Evolutionary conservation across 352 stramenopile species (phyloP).

Genomic region (Globisporangium abappressorium): DNA sequence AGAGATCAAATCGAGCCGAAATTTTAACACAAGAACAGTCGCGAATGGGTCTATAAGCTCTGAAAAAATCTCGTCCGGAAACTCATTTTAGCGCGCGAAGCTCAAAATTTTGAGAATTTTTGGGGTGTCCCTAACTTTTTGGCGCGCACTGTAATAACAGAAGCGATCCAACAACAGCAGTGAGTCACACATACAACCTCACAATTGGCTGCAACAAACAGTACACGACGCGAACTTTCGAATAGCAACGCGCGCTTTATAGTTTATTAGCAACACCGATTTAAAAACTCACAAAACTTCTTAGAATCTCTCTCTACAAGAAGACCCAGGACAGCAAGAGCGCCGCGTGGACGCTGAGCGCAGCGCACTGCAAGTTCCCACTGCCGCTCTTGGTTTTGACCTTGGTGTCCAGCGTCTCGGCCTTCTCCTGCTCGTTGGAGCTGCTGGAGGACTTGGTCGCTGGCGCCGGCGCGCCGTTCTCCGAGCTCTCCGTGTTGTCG

Average conservation of each 20-base stretch:
- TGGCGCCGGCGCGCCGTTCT: not conserved
- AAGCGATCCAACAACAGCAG: no score
- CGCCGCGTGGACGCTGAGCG: slow-evolving; percentile 1
- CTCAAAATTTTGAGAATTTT: no score
- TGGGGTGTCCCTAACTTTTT: no score
- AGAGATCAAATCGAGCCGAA: no score
- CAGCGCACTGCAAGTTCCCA: not conserved
- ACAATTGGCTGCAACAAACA: not conserved
- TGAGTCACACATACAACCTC: not conserved
- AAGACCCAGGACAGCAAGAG: not conserved
- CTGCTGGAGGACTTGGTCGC: not conserved
- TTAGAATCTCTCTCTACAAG: not conserved
- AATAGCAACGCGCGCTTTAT: not conserved
- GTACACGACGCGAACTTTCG: not conserved
- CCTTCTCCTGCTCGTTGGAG: not conserved
- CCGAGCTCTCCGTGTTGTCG: not conserved
- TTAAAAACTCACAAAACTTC: not conserved
- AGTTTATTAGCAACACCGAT: not conserved
- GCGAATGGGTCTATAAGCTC: no score
- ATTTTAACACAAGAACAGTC: no score
- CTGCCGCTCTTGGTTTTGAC: not conserved
- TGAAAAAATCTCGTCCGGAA: no score
- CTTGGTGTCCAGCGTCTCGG: not conserved
- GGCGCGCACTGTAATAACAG: no score
- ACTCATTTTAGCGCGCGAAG: no score